phyloP scores from a whole-genome alignment of 768 basidiomycete genomes.

The Pleurotus pulmonarius region DNA sequence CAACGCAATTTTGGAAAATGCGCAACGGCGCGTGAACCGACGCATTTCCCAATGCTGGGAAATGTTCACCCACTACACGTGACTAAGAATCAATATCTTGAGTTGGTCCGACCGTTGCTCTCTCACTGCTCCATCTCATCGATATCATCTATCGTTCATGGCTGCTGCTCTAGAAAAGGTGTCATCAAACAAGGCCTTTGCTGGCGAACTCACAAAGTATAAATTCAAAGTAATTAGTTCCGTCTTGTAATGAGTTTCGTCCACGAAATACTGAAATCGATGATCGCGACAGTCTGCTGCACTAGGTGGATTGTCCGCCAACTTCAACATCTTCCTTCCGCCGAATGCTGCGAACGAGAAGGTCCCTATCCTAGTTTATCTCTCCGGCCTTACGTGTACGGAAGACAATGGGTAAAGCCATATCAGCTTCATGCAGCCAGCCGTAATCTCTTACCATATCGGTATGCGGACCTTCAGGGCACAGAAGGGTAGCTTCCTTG shows the following conservation, averaged over 20 bases:
- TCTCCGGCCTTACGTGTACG: conserved; percentile 85
- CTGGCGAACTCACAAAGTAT: conserved; percentile 82
- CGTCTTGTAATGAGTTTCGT: too few species aligned
- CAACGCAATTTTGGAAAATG: too few species aligned
- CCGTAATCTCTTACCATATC: neutral
- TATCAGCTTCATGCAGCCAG: neutral
- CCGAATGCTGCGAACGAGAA: conserved; percentile 45
- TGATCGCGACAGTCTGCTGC: conserved; percentile 51
- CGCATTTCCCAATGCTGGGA: too few species aligned
- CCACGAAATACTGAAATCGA: too few species aligned
- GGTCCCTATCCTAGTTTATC: conserved; percentile 73
- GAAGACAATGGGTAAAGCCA: conserved; percentile 83
- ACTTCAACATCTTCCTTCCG: conserved; percentile 91
- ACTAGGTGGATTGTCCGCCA: conserved; percentile 64
- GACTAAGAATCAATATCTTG: neutral
- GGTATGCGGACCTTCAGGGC: conserved; percentile 42
- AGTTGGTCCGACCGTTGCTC: neutral
- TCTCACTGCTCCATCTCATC: conserved; percentile 10
- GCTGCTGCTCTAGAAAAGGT: conserved; percentile 53
- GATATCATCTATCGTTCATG: conserved; percentile 12
- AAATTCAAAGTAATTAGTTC: conserved; percentile 59
- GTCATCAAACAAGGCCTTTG: conserved; percentile 76
- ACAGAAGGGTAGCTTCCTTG: conserved; percentile 90
- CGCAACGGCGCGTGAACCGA: too few species aligned
- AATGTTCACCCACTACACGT: neutral